A percentile compares a stretch with the other conserved stretches of the same genome.
Evolutionary conservation across 2,329 filamentous ascomycete species (phyloP).

Genomic region (Penicillium sp.): DNA sequence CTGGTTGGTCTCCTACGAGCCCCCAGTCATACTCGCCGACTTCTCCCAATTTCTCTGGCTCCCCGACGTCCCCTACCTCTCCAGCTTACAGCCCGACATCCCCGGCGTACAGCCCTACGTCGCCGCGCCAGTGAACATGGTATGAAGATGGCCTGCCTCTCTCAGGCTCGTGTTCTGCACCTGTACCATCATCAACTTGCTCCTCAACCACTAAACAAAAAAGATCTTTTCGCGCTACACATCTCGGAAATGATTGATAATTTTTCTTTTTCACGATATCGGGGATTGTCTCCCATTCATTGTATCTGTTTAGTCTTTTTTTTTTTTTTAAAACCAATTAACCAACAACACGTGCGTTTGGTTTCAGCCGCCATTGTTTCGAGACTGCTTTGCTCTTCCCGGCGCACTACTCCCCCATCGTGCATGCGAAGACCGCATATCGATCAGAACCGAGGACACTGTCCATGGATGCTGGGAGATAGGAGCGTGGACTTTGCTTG

Average conservation of each 20-base stretch:
- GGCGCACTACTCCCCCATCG: conserved; percentile 2
- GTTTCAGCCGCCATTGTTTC: conserved; percentile 19
- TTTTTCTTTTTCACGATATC: conserved; percentile 26
- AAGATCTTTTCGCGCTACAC: conserved; percentile 31
- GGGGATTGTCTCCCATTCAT: conserved; percentile 22
- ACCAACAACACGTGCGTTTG: conserved; percentile 11
- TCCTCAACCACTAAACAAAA: conserved; percentile 27
- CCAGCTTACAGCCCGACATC: conserved; percentile 40
- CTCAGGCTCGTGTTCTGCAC: conserved; percentile 23
- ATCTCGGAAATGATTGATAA: conserved; percentile 34
- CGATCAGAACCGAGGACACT: conserved; percentile 13
- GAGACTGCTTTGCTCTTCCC: conserved; percentile 26
- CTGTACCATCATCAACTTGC: conserved; percentile 34
- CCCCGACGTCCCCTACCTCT: conserved; percentile 38
- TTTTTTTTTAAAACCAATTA: conserved; percentile 2
- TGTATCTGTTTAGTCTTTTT: conserved; percentile 27
- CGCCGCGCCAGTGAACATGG: conserved; percentile 35
- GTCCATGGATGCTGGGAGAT: neutral
- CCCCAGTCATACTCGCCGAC: conserved; percentile 45
- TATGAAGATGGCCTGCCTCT: conserved; percentile 16
- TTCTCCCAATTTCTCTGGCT: conserved; percentile 42
- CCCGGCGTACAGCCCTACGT: conserved; percentile 38
- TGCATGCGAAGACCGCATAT: neutral
- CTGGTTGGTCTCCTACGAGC: conserved; percentile 42
- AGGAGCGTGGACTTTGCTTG: neutral